Evolutionary conservation across 2,329 filamentous ascomycete species (phyloP), one percentile per base, ranked within the genome.

Genomic region (Colletotrichum acutatum): DNA sequence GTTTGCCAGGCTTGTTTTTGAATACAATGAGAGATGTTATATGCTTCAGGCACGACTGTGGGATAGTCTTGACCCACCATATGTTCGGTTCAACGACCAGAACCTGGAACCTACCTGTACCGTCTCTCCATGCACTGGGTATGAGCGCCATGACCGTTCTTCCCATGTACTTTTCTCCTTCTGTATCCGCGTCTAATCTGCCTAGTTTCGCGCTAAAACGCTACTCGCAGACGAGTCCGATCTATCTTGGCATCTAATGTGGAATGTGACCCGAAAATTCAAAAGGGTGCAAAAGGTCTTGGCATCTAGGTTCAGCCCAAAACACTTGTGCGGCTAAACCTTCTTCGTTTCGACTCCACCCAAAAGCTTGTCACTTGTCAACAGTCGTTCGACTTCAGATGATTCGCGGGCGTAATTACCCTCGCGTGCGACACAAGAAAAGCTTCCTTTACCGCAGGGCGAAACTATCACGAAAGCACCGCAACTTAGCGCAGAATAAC

Each of bases 311-410:
- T 57, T 67, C 28, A 53, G 30, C 52, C 49, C 53, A 69, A 72
- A 69, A 72, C 66, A 69, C 26, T 8, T 24, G 32, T 69, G 66
- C 58, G 53, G 69, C 58, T 69, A 42, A 72, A 72, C 69, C 34
- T 69, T 72, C 66, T 69, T 69, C 66, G 59, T 69, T 54, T 64
- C 30, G 59, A 54, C 24, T 56, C 69, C 66, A 69, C 69, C 54
- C 16, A 64, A 70, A 72, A 69, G 65, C 69, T 72, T 72, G 69
- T 56, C 59, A 58, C 53, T 72, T 60, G 66, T 64, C 32, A 49
- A 64, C 32, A 34, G 32, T n/a, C 19, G 34, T 8, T 5, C 4
- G 32, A 60, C 59, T 69, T 69, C 59, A 32, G 66, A 72, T 37
- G 32, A 22, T 30, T 53, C 58, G 42, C 32, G 53, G 30, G 42